Percentiles rank a stretch among this genome's conserved stretches.
These are phyloP conservation scores for Decorospora gaudefroyi DNA, from an alignment of 2,329 filamentous ascomycete genomes.

Conservation along the genomic window DNA sequence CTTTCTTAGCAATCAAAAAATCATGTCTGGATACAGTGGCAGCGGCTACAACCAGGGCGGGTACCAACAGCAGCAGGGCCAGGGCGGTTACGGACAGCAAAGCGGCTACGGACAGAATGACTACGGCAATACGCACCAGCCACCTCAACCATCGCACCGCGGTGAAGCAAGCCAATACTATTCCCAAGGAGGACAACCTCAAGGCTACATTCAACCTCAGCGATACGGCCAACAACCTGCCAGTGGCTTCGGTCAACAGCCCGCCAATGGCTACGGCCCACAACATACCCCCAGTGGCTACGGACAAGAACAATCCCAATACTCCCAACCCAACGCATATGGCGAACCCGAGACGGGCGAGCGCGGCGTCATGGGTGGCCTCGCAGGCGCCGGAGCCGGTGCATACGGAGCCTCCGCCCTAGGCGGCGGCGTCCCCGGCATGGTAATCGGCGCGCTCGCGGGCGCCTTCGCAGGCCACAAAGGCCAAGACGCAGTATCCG, in stretches of 20 bases:
- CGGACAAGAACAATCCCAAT: conserved; percentile 29
- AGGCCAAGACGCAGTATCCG: conserved; percentile 26
- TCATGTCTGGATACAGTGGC: conserved; percentile 19
- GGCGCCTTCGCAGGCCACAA: conserved; percentile 36
- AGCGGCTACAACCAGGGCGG: conserved; percentile 12
- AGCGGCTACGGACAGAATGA: conserved; percentile 8
- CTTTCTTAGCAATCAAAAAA: background rate
- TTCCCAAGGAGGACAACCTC: conserved; percentile 11
- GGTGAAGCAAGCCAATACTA: conserved; percentile 22
- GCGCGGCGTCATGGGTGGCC: conserved; percentile 34
- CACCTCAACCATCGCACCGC: conserved; percentile 10
- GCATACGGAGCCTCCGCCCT: conserved; percentile 35
- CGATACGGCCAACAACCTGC: conserved; percentile 16
- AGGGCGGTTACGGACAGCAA: conserved; percentile 11
- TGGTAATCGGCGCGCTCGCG: conserved; percentile 30
- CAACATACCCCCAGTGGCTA: conserved; percentile 29
- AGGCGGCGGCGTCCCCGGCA: conserved; percentile 29
- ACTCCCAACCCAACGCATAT: conserved; percentile 29
- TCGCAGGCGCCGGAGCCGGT: conserved; percentile 35
- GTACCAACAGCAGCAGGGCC: conserved; percentile 1
- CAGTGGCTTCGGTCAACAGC: conserved; percentile 26
- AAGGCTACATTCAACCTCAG: conserved; percentile 17
- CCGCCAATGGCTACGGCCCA: conserved; percentile 26
- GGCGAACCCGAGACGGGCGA: conserved; percentile 29
- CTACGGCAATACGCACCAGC: conserved; percentile 15